phyloP scores from a whole-genome alignment of 805 yeast species.

The Starmerella vaccinii region DNA sequence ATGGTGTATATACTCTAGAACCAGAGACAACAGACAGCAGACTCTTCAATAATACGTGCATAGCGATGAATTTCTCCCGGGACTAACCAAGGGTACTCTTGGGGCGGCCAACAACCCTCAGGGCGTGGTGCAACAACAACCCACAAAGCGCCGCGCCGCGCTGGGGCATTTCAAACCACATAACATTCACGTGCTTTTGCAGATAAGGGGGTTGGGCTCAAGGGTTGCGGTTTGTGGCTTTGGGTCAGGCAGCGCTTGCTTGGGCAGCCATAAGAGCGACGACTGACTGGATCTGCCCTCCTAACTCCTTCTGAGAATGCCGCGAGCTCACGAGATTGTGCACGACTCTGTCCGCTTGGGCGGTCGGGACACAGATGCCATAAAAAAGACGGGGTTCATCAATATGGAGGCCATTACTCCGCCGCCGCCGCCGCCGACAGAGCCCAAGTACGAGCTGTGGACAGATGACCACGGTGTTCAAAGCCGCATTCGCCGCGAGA shows the following conservation, averaged over 20 bases:
- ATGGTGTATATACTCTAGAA: too few relatives aligned
- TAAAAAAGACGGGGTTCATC: slow-evolving; percentile 16
- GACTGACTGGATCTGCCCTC: background rate
- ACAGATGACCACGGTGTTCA: slow-evolving; percentile 19
- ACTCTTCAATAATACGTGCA: too few relatives aligned
- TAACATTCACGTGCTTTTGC: background rate
- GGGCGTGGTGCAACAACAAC: too few relatives aligned
- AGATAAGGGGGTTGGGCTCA: slow-evolving; percentile 1
- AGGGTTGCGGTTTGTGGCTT: slow-evolving; percentile 2
- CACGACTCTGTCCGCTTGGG: slow-evolving; percentile 13
- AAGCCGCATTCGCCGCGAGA: slow-evolving; percentile 20
- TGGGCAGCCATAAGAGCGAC: background rate
- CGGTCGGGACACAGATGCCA: slow-evolving; percentile 18
- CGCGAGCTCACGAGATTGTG: slow-evolving; percentile 11
- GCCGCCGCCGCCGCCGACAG: slow-evolving; percentile 5
- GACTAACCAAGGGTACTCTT: too few relatives aligned
- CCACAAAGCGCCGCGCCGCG: too few relatives aligned
- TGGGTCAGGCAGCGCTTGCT: background rate
- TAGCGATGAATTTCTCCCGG: too few relatives aligned
- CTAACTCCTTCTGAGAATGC: slow-evolving; percentile 7
- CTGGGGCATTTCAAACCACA: background rate
- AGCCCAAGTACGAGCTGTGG: slow-evolving; percentile 18
- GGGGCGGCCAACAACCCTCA: too few relatives aligned
- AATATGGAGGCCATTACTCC: slow-evolving; percentile 8
- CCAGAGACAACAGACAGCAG: too few relatives aligned